Percentiles rank a stretch among this genome's conserved stretches.
Evolutionary conservation across 1,139 yeast species (phyloP).

Genomic region (Candida glucosophila): DNA sequence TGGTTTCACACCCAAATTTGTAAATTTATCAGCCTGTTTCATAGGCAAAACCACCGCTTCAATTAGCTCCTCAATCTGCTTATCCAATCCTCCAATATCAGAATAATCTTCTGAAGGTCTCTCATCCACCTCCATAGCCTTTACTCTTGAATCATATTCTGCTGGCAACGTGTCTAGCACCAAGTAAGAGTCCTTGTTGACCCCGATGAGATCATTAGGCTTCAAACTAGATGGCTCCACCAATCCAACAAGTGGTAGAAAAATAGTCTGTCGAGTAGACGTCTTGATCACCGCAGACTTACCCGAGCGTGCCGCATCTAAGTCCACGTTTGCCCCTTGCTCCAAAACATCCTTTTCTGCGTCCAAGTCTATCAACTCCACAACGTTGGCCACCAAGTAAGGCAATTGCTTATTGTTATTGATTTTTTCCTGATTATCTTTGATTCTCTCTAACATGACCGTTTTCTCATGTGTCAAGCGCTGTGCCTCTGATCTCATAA

Average conservation of each 20-base stretch:
- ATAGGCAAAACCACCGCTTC: slow-evolving; percentile 98
- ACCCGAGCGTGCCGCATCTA: slow-evolving; percentile 89
- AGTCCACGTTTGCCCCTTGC: slow-evolving; percentile 93
- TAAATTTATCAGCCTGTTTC: slow-evolving; percentile 97
- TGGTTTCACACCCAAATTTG: slow-evolving; percentile 85
- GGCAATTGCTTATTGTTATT: slow-evolving; percentile 94
- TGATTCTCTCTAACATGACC: slow-evolving; percentile 87
- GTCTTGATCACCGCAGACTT: slow-evolving; percentile 97
- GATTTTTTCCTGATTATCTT: slow-evolving; percentile 94
- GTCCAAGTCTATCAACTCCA: slow-evolving; percentile 82
- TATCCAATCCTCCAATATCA: slow-evolving; percentile 96
- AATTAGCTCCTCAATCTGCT: slow-evolving; percentile 93
- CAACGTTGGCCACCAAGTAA: slow-evolving; percentile 94
- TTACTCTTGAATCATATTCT: slow-evolving; percentile 94
- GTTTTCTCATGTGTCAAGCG: slow-evolving; percentile 87
- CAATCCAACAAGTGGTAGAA: slow-evolving; percentile 88
- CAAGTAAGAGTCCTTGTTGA: slow-evolving; percentile 91
- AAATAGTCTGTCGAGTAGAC: slow-evolving; percentile 94
- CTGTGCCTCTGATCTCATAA: slow-evolving; percentile 88
- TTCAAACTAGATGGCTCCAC: slow-evolving; percentile 83
- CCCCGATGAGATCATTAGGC: slow-evolving; percentile 97
- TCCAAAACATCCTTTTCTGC: slow-evolving; percentile 81
- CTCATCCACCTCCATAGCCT: slow-evolving; percentile 99
- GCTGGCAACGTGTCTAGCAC: slow-evolving; percentile 93
- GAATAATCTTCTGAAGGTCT: slow-evolving; percentile 95